Percentiles rank a stretch among this genome's conserved stretches.
These are phyloP conservation scores for Saposhnikovia divaricata DNA, from an alignment of 129 eudicot species.

Conservation along the genomic window DNA sequence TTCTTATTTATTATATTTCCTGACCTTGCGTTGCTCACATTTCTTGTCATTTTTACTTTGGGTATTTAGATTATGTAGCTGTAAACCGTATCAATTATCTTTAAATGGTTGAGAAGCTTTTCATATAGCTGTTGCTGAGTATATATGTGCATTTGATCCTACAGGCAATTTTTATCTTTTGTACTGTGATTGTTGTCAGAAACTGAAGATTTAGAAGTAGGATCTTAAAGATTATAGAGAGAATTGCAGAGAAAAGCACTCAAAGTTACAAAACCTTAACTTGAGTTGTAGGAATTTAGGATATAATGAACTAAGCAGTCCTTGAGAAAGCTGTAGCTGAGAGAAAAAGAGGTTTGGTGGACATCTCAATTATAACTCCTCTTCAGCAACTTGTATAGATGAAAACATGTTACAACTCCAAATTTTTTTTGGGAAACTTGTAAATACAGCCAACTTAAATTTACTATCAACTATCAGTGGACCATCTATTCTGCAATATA, in stretches of 20 bases:
- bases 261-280: not conserved
- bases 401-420: not conserved
- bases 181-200: not conserved
- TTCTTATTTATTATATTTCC: not conserved
- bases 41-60: not conserved
- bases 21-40: not conserved
- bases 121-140: not conserved
- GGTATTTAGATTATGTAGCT: not conserved
- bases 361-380: not conserved
- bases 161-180: not conserved
- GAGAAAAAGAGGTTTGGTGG: not conserved
- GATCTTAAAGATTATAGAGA: not conserved
- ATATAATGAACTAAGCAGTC: too few species aligned
- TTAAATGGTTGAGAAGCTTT: not conserved
- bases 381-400: not conserved
- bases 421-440: not conserved
- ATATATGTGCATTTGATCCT: not conserved
- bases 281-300: too few species aligned
- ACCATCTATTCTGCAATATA: not conserved
- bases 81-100: not conserved
- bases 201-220: not conserved
- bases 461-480: not conserved
- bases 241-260: not conserved
- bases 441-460: not conserved
- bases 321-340: too few species aligned